phyloP scores from a whole-genome alignment of 352 stramenopile species.

The Globisporangium ultimum region DNA sequence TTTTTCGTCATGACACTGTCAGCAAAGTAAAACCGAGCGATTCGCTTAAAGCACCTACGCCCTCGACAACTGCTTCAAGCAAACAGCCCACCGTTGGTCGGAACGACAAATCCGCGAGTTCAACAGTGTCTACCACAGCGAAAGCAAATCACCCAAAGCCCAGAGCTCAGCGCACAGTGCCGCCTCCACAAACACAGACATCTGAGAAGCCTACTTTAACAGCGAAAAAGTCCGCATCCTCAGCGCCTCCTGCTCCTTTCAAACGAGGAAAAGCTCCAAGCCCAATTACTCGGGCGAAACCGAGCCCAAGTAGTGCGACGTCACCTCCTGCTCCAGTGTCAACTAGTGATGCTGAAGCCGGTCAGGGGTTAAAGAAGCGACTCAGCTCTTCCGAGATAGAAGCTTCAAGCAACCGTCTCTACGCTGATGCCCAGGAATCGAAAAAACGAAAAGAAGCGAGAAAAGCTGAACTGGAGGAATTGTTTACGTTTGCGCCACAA shows the following conservation, averaged over 20 bases:
- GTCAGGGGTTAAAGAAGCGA: constrained; percentile 42
- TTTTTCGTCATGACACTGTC: not conserved
- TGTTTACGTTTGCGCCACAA: constrained; percentile 55
- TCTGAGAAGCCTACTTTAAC: not conserved
- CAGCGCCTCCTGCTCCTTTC: not conserved
- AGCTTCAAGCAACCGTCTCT: constrained; percentile 55
- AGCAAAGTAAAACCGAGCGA: not conserved
- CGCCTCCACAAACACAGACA: not conserved
- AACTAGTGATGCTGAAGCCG: constrained; percentile 11
- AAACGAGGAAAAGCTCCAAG: not conserved
- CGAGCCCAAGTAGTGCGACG: not conserved
- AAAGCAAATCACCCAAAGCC: not conserved
- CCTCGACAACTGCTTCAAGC: constrained; percentile 1
- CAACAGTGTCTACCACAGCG: not conserved
- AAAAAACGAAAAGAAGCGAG: constrained; percentile 54
- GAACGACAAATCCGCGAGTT: not conserved
- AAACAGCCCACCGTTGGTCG: constrained; percentile 1
- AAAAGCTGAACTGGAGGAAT: constrained; percentile 47
- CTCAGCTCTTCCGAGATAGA: constrained; percentile 48
- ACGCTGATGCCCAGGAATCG: constrained; percentile 54
- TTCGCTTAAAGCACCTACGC: not conserved
- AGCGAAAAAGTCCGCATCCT: not conserved
- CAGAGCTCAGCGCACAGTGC: not conserved
- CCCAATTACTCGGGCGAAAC: not conserved
- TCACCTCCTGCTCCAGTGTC: constrained; percentile 10